Evolutionary conservation across 805 yeast genomes (phyloP).

Genomic region (Hanseniaspora jakobsenii): DNA sequence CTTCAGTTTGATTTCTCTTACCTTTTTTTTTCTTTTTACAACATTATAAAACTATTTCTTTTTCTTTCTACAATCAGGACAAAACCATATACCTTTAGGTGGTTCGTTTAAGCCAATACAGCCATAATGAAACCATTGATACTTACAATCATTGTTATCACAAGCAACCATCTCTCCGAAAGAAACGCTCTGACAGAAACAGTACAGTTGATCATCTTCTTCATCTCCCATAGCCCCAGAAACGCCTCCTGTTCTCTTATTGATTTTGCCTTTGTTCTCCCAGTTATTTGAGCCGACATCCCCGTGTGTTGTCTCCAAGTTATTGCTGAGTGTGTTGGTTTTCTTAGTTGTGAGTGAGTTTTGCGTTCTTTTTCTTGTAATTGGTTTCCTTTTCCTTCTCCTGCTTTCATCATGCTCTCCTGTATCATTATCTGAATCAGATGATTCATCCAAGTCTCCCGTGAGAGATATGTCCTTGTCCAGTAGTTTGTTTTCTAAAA

Average conservation of each 20-base stretch:
- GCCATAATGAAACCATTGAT: constrained; percentile 92
- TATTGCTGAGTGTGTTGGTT: too few species aligned
- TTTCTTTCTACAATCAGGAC: constrained; percentile 60
- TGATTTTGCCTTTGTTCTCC: background rate
- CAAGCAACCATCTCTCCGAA: constrained; percentile 96
- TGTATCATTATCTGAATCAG: constrained; percentile 5
- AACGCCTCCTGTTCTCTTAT: background rate
- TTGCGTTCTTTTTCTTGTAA: background rate
- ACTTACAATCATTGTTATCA: constrained; percentile 77
- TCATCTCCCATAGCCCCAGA: constrained; percentile 29
- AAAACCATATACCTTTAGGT: constrained; percentile 89
- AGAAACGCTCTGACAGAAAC: constrained; percentile 88
- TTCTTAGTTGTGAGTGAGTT: too few species aligned
- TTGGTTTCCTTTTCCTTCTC: background rate
- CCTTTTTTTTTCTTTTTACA: background rate
- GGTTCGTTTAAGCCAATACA: constrained; percentile 85
- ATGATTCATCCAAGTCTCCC: background rate
- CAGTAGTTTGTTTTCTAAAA: constrained; percentile 1
- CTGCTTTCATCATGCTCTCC: background rate
- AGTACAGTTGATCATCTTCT: constrained; percentile 61
- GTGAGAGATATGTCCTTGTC: background rate
- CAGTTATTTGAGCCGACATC: background rate
- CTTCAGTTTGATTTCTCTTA: background rate
- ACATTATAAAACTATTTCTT: constrained; percentile 11
- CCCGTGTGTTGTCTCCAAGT: too few species aligned